Base-by-base conservation (phyloP, 164 flowering plant species). In the Tetrastigma voinierianum region DNA sequence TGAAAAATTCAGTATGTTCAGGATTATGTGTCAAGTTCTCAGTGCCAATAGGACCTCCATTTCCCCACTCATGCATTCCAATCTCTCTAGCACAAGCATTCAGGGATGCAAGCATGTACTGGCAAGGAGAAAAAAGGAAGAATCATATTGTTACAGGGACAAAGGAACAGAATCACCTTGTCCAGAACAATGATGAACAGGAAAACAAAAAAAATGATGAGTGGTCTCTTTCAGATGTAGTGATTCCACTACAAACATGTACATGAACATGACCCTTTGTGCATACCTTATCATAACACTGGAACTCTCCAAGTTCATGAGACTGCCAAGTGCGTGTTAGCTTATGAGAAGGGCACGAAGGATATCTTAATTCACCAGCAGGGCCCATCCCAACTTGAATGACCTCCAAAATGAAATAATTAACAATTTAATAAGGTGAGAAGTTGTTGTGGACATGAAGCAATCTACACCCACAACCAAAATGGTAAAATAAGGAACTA, bases 381-480 rank as follows among this genome's bases (percentile, higher is more conserved):
- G 97, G 94, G 61, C 94, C 97, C 85, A 91, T 81, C 21, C 97
- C 90, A 45, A 91, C 80, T 76, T 82, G 88, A 73, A 91, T 69
- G 14, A 81, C 92, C 92, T 89, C 74, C 58, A 74, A 66, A 70
- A 70, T 8, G n/a, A 20, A 61, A 57, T 32, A 55, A 1, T 15
- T 46, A 15, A 18, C 3, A 43, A 70, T 51, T 57, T 16, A n/a
- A 67, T 15, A 48, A 19, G 59, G 54, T 13, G 16, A 63, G 49
- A 51, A 43, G 16, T 21, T 8, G 9, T 32, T 55, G 44, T 48
- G 6, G 23, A 46, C 1, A 51, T 64, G 4, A 15, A 61, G 49
- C 46, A 46, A 32, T 65, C 24, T 20, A 19, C 17, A 19, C 25
- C 43, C 25, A 53, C n/a, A 19, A 21, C 25, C 2, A 68, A 65